Evolutionary conservation across 1,284 basidiomycete genomes (phyloP), one percentile per base, ranked within the genome.

Genomic region (Earliella scabrosa): DNA sequence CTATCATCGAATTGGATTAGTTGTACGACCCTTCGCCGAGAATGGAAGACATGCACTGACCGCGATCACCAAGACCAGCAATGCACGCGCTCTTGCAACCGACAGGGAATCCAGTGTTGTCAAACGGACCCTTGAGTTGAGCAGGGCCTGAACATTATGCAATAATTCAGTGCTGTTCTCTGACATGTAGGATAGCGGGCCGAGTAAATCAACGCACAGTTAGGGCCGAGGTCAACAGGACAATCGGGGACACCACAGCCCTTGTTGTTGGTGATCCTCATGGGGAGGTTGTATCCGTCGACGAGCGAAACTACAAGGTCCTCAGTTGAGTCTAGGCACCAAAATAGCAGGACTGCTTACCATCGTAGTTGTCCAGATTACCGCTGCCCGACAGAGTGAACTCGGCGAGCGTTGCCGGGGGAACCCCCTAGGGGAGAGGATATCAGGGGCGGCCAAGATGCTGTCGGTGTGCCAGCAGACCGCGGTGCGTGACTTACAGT

Each of bases 21-120:
- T n/a, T n/a, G n/a, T n/a, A n/a, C n/a, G n/a, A n/a, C n/a, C n/a
- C n/a, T n/a, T n/a, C n/a, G n/a, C n/a, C n/a, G n/a, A n/a, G n/a
- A n/a, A n/a, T n/a, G n/a, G n/a, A 3, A 10, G 11, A 34, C 13
- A 34, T 13, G 32, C 32, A 38, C 36, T 7, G 2, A 38, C 36
- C 16, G 68, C 66, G 67, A 63, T 76, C 71, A 14, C 71, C 70
- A 23, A 79, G 66, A 52, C 73, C 71, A 1, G 75, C 77, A 0
- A 59, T 54, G 63, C 78, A 81, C 1, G 78, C 73, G 52, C 71
- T 75, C 66, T 74, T 74, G 70, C 79, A 81, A 2, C 78, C 79
- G 20, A 77, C 72, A 8, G 71, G 67, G 57, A 70, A 68, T 20
- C 78, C 78, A 8, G 61, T 65, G 4, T 68, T 60, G 59, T 80